These are phyloP conservation scores for Apiotrichum akiyoshidainum DNA, from an alignment of 1,284 basidiomycete genomes.

Conservation along the genomic window DNA sequence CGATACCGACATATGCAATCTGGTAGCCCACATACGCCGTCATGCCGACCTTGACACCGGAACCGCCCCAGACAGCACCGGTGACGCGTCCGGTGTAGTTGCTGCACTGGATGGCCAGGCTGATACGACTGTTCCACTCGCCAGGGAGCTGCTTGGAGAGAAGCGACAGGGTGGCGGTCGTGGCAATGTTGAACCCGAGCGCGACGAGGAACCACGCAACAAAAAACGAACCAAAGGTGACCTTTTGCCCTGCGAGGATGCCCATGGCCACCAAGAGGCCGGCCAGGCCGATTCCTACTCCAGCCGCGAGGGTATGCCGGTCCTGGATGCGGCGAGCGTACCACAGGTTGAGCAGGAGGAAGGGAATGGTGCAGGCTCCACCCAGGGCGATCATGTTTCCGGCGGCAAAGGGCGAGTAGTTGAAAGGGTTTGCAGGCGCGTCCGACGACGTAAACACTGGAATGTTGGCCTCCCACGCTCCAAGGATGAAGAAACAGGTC, in stretches of 20 bases:
- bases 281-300: background rate
- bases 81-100: conserved; percentile 14
- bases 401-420: conserved; percentile 12
- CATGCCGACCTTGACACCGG: conserved; percentile 18
- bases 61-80: conserved; percentile 14
- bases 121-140: conserved; percentile 11
- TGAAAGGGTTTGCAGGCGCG: conserved; percentile 10
- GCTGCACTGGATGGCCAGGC: conserved; percentile 10
- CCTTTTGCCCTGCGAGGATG: conserved; percentile 4
- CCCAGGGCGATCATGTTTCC: conserved; percentile 15
- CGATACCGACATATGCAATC: conserved; percentile 9
- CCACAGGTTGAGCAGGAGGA: conserved; percentile 11
- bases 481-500: conserved; percentile 14
- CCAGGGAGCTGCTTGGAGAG: conserved; percentile 14
- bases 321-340: conserved; percentile 10
- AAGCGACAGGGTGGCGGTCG: conserved; percentile 9
- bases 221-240: conserved; percentile 10
- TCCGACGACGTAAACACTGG: conserved; percentile 8
- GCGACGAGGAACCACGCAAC: conserved; percentile 14
- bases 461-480: conserved; percentile 13
- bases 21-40: conserved; percentile 4
- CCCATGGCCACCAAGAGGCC: conserved; percentile 7
- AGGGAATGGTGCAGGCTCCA: conserved; percentile 11
- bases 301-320: conserved; percentile 11
- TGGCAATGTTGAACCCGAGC: conserved; percentile 14